Percentiles rank a stretch among this genome's conserved stretches.
phyloP scores from a whole-genome alignment of 495 filamentous ascomycete genomes.

The Xylaria sp. region DNA sequence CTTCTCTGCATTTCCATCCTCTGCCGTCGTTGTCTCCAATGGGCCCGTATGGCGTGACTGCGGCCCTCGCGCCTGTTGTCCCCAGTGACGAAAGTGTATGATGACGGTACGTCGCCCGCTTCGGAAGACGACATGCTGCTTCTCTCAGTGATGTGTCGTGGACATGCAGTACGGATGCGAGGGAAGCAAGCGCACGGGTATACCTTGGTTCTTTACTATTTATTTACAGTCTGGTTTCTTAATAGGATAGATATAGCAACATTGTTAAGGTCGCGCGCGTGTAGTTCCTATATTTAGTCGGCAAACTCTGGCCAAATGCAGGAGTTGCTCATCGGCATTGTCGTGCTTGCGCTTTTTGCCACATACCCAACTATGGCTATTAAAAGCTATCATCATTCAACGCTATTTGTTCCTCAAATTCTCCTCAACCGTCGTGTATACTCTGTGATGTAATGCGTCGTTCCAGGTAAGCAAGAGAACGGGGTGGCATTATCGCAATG shows the following conservation, averaged over 20 bases:
- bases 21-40: slow-evolving; percentile 24
- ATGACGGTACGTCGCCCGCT: not conserved
- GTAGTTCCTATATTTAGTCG: not conserved
- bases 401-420: not conserved
- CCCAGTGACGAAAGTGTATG: slow-evolving; percentile 13
- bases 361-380: not conserved
- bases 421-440: not conserved
- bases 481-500: not conserved
- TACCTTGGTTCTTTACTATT: too few species aligned
- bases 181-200: not conserved
- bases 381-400: not conserved
- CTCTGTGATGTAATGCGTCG: not conserved
- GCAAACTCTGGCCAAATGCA: not conserved
- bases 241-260: not conserved
- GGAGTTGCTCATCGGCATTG: not conserved
- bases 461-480: not conserved
- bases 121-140: slow-evolving; percentile 4
- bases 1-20: slow-evolving; percentile 14
- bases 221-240: not conserved
- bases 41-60: slow-evolving; percentile 20
- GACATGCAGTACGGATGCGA: not conserved
- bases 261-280: not conserved
- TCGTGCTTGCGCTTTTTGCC: not conserved
- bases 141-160: not conserved
- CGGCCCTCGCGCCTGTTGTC: slow-evolving; percentile 12